Conservation (phyloP, 108 stramenopile species). For the Poteriospumella lacustris region DNA sequence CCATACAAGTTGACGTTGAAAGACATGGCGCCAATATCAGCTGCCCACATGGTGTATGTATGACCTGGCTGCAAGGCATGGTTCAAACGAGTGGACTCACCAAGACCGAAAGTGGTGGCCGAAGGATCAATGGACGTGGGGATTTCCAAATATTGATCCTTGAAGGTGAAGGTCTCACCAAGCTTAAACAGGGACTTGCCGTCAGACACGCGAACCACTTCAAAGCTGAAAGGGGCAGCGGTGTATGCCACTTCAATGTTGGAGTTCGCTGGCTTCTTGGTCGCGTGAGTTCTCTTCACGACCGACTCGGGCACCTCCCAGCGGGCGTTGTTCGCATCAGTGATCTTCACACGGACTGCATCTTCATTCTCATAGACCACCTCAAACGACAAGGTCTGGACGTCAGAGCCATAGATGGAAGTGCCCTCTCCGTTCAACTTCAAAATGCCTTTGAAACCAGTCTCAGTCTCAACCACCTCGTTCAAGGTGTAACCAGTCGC, state of each 20-base stretch:
- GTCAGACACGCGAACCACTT: background rate
- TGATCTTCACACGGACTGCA: background rate
- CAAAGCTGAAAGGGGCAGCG: background rate
- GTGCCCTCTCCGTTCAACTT: background rate
- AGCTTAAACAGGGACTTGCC: background rate
- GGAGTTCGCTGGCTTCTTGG: background rate
- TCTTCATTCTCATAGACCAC: background rate
- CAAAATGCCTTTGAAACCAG: background rate
- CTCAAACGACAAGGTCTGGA: background rate
- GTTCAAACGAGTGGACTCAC: background rate
- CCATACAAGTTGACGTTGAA: conserved; percentile 33
- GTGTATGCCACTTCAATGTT: background rate
- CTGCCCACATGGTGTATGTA: conserved; percentile 27
- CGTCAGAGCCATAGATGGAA: background rate
- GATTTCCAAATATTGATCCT: conserved; percentile 28
- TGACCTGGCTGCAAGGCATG: no score
- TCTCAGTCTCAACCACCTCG: background rate
- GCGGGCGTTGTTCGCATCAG: background rate
- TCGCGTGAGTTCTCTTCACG: background rate
- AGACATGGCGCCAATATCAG: conserved; percentile 11
- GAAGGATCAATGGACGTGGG: background rate
- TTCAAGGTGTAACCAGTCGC: background rate
- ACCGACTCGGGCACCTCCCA: background rate
- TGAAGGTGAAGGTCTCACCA: no score
- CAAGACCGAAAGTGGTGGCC: conserved; percentile 24